Conservation (phyloP, 192 early-diverging fungal genomes). For the Linnemannia zychae region DNA sequence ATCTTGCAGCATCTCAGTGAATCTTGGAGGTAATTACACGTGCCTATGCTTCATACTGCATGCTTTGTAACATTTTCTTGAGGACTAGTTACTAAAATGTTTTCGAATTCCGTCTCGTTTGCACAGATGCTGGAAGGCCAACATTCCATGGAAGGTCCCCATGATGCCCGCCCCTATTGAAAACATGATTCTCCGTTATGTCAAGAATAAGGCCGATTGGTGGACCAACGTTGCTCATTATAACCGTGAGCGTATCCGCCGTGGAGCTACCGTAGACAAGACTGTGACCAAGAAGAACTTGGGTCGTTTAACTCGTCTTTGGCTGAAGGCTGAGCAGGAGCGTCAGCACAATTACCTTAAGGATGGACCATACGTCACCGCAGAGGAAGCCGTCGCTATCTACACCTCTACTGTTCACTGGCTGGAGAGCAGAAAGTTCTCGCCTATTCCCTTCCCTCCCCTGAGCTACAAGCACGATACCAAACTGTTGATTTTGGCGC, state of each 20-base stretch:
- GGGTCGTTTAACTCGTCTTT: slow-evolving; percentile 97
- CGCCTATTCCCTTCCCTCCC: slow-evolving; percentile 99
- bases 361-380: slow-evolving; percentile 98
- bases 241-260: slow-evolving; percentile 98
- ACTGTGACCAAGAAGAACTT: slow-evolving; percentile 99
- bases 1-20: slow-evolving; percentile 97
- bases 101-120: neutral
- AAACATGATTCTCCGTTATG: slow-evolving; percentile 99
- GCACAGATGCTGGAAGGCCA: slow-evolving; percentile 92
- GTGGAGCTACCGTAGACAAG: slow-evolving; percentile 99
- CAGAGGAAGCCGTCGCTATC: slow-evolving; percentile 98
- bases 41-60: neutral
- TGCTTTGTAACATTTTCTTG: neutral
- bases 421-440: slow-evolving; percentile 97
- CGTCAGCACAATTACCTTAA: slow-evolving; percentile 99
- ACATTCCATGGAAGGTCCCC: slow-evolving; percentile 99
- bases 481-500: slow-evolving; percentile 95
- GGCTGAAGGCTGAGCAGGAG: slow-evolving; percentile 99
- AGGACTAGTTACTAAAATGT: neutral
- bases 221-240: slow-evolving; percentile 99
- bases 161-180: slow-evolving; percentile 98
- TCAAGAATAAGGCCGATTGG: slow-evolving; percentile 99
- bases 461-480: slow-evolving; percentile 99
- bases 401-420: slow-evolving; percentile 98
- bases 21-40: slow-evolving; percentile 78